Evolutionary conservation across 2,329 filamentous ascomycete genomes (phyloP).

Genomic region (Chrysoporthe cubensis): DNA sequence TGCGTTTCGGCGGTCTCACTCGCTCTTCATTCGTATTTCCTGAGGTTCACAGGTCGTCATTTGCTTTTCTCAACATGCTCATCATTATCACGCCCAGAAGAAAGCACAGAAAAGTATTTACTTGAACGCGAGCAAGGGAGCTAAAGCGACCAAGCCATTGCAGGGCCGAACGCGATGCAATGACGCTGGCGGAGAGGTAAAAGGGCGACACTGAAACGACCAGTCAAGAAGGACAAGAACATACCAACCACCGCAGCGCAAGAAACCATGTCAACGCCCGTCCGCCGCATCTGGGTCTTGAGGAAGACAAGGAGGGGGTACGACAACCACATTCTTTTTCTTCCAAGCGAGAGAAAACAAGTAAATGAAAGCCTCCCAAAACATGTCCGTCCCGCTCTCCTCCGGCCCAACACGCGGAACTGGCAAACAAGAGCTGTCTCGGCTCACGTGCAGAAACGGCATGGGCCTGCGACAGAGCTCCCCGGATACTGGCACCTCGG

Average conservation of each 20-base stretch:
- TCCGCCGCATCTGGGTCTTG: slow-evolving; percentile 1
- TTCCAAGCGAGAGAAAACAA: not conserved
- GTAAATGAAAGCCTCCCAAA: not conserved
- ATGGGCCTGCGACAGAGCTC: not conserved
- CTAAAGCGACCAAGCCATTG: not conserved
- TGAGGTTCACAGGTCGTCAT: too few species aligned
- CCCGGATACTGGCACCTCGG: not conserved
- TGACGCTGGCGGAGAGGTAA: not conserved
- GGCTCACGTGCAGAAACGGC: not conserved
- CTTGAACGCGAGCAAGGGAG: not conserved
- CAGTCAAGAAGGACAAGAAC: not conserved
- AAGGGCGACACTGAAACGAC: not conserved
- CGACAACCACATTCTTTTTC: slow-evolving; percentile 11
- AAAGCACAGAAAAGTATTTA: not conserved
- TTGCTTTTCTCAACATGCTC: not conserved
- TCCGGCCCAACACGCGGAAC: not conserved
- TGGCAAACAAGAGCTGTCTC: not conserved
- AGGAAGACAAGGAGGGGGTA: not conserved
- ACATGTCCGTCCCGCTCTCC: not conserved
- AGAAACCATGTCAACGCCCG: not conserved
- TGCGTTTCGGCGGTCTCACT: not conserved
- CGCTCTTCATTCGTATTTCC: not conserved
- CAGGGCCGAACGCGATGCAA: slow-evolving; percentile 1
- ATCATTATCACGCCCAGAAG: not conserved
- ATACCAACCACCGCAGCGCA: not conserved